phyloP scores from a whole-genome alignment of 148 eudicot species.

The Rheum nobile region DNA sequence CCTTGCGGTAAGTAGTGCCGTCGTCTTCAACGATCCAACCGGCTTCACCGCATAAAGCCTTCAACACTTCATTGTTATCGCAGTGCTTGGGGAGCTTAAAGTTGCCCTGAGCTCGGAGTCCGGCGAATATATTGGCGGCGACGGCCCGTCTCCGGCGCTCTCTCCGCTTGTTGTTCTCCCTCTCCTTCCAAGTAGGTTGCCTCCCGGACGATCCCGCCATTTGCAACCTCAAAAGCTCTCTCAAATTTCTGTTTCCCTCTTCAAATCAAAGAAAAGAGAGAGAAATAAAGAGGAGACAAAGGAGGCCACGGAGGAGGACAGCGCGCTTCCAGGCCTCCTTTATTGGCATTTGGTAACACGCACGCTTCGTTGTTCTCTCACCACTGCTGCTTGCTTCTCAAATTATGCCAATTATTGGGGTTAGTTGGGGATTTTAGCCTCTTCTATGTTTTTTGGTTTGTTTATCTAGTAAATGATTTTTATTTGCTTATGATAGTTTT shows the following conservation, averaged over 20 bases:
- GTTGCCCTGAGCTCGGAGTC: constrained; percentile 53
- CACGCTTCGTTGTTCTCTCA: constrained; percentile 8
- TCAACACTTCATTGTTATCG: constrained; percentile 59
- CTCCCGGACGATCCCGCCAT: constrained; percentile 48
- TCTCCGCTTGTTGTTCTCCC: constrained; percentile 63
- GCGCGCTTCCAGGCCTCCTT: background rate
- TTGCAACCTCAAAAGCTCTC: background rate
- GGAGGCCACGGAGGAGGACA: constrained; percentile 8
- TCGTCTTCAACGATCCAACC: constrained; percentile 69
- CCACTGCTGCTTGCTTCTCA: background rate
- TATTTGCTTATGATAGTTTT: too few species aligned
- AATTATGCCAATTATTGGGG: background rate
- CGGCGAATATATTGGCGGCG: constrained; percentile 56
- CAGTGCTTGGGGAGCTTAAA: constrained; percentile 66
- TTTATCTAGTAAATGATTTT: background rate
- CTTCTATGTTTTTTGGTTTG: background rate
- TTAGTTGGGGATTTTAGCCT: background rate
- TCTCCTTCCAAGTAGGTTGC: constrained; percentile 57
- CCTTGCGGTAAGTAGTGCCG: constrained; percentile 65
- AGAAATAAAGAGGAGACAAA: background rate
- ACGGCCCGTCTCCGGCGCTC: constrained; percentile 50
- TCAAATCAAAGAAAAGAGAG: background rate
- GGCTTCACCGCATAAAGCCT: constrained; percentile 52
- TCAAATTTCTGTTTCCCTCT: background rate
- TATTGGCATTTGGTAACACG: constrained; percentile 1